Base-by-base conservation (phyloP, 257 asterid genomes). In the Fraxinus excelsior region DNA sequence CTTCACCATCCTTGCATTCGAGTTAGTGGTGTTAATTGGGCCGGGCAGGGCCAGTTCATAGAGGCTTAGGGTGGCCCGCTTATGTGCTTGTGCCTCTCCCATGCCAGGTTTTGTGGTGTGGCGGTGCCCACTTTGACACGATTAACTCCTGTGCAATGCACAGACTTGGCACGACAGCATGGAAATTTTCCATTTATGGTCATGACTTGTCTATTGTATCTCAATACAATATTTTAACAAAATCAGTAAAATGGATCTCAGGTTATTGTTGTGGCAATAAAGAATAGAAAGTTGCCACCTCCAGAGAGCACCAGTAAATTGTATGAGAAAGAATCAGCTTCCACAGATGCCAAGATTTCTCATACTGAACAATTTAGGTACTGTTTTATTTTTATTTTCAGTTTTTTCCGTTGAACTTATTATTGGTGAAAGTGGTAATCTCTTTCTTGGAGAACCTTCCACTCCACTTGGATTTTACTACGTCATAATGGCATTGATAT, bases 311-410 rank as follows among this genome's bases (percentile, higher is more conserved):
- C 82, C 2, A 74, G 64, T 26, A 86, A 86, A 34, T 35, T 86
- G 76, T 85, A 66, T 60, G 81, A 82, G 25, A 85, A 84, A 67
- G 86, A 82, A 34, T 25, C 76, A 0, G 85, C 71, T 12, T 74
- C 84, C 25, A 29, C 72, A 12, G 67, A 68, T 2, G 51, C 58
- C 23, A 86, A 58, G 62, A 78, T 85, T 66, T 65, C 80, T 53
- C 91, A 83, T 25, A 80, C 90, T 7, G 23, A 82, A 60, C 93
- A 88, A 75, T 88, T 88, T 73, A 78, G 88, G 92, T 88, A 86
- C 21, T n/a, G 3, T 5, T 38, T 72, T 8, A 2, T 62, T 9
- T 38, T 8, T 9, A 38, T 38, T 38, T 29, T 29, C 31, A 29
- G 31, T 38, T 9, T 38, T 38, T 37, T 1, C 5, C 38, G 9